phyloP scores from a whole-genome alignment of 2,329 filamentous ascomycete species.

The Amesomyces nigricolor region DNA sequence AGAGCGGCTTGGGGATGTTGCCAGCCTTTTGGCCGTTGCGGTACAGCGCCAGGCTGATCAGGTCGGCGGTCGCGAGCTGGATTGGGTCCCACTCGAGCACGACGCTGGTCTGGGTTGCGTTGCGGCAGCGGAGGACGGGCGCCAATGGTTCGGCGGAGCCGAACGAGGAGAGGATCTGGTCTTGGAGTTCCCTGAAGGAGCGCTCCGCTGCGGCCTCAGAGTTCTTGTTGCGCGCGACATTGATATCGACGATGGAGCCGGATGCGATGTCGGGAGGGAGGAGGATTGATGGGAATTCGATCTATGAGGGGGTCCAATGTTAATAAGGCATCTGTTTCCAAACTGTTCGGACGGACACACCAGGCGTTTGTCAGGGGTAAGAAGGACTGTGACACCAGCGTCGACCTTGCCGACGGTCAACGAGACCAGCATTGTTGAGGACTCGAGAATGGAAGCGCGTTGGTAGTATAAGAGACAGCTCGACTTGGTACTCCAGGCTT shows the following conservation, averaged over 20 bases:
- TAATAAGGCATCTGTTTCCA: slow-evolving; percentile 13
- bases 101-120: slow-evolving; percentile 96
- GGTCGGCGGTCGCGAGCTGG: slow-evolving; percentile 82
- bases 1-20: slow-evolving; percentile 79
- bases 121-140: slow-evolving; percentile 82
- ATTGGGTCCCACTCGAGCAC: slow-evolving; percentile 98
- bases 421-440: slow-evolving; percentile 77
- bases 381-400: slow-evolving; percentile 91
- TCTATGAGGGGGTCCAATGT: slow-evolving; percentile 47
- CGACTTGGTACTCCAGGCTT: neutral
- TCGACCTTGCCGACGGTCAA: slow-evolving; percentile 99
- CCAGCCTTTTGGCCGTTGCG: slow-evolving; percentile 96
- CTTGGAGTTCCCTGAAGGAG: slow-evolving; percentile 79
- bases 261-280: slow-evolving; percentile 92
- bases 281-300: slow-evolving; percentile 97
- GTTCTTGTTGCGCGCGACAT: slow-evolving; percentile 76
- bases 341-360: slow-evolving; percentile 43
- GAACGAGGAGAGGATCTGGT: slow-evolving; percentile 80
- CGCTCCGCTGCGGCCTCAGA: slow-evolving; percentile 71
- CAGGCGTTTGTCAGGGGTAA: slow-evolving; percentile 94
- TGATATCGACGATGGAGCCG: slow-evolving; percentile 96
- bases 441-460: neutral
- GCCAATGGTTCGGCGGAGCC: slow-evolving; percentile 70
- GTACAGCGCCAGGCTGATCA: slow-evolving; percentile 84
- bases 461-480: neutral